phyloP scores from a whole-genome alignment of 192 early-diverging fungal species.

The Rhizophagus sp. region DNA sequence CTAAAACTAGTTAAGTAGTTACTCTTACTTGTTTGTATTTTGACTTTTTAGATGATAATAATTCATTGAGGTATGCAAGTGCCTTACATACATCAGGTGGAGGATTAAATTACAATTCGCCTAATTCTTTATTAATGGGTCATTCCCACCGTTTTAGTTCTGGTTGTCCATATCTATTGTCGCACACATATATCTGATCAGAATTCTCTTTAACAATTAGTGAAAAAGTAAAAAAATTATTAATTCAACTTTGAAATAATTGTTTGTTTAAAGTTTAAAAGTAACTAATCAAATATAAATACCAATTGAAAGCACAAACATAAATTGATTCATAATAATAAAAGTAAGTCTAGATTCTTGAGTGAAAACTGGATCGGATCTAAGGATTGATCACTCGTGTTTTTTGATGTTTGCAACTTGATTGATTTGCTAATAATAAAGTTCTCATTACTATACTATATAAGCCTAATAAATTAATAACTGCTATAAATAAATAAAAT shows the following conservation, averaged over 20 bases:
- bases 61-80: slow-evolving; percentile 46
- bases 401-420: slow-evolving; percentile 18
- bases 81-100: slow-evolving; percentile 45
- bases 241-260: no score
- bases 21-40: slow-evolving; percentile 58
- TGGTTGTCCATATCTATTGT: no score
- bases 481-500: slow-evolving; percentile 51
- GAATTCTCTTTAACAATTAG: slow-evolving; percentile 58
- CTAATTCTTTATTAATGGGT: no score
- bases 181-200: no score
- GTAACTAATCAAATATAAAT: slow-evolving; percentile 7
- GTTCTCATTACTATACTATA: slow-evolving; percentile 43
- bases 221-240: no score
- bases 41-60: slow-evolving; percentile 37
- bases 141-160: no score
- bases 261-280: no score
- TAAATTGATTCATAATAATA: slow-evolving; percentile 39
- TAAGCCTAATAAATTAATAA: slow-evolving; percentile 48
- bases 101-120: slow-evolving; percentile 51
- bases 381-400: slow-evolving; percentile 21
- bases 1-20: slow-evolving; percentile 55
- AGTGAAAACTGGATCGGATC: slow-evolving; percentile 35
- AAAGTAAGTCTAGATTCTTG: slow-evolving; percentile 39
- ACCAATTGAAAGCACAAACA: slow-evolving; percentile 53
- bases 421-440: slow-evolving; percentile 37